A percentile compares a stretch with the other conserved stretches of the same genome.
Evolutionary conservation across 805 yeast genomes (phyloP).

Genomic region (Cyberlindnera saturnus): DNA sequence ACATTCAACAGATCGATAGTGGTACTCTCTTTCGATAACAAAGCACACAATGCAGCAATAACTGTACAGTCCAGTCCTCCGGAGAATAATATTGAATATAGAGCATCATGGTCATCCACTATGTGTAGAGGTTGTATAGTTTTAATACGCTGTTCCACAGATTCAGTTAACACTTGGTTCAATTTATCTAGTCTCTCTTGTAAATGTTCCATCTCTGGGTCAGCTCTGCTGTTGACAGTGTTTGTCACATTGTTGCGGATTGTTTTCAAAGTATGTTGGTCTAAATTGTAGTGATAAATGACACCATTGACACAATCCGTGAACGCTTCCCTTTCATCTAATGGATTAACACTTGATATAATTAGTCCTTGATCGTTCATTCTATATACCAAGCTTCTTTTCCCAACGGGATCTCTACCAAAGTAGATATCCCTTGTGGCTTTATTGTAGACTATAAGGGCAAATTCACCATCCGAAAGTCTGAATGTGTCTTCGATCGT

Average conservation of each 20-base stretch:
- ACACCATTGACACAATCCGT: constrained; percentile 51
- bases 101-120: constrained; percentile 23
- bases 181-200: constrained; percentile 16
- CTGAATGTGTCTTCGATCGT: constrained; percentile 27
- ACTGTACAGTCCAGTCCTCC: constrained; percentile 96
- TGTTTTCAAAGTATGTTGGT: constrained; percentile 13
- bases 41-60: constrained; percentile 51
- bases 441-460: constrained; percentile 49
- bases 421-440: constrained; percentile 44
- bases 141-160: constrained; percentile 46
- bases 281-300: constrained; percentile 38
- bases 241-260: constrained; percentile 8
- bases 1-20: constrained; percentile 79
- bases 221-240: constrained; percentile 18
- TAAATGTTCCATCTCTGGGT: constrained; percentile 12
- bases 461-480: constrained; percentile 74
- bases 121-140: constrained; percentile 53
- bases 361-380: constrained; percentile 29
- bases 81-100: constrained; percentile 68
- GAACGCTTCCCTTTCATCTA: constrained; percentile 27
- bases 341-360: constrained; percentile 43
- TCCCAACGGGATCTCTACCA: constrained; percentile 82
- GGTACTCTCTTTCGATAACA: constrained; percentile 24
- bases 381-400: constrained; percentile 60
- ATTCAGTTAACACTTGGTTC: constrained; percentile 24